A percentile compares a stretch with the other conserved stretches of the same genome.
Conservation (phyloP, 2,329 filamentous ascomycete genomes). For the Diaporthe helianthi region DNA sequence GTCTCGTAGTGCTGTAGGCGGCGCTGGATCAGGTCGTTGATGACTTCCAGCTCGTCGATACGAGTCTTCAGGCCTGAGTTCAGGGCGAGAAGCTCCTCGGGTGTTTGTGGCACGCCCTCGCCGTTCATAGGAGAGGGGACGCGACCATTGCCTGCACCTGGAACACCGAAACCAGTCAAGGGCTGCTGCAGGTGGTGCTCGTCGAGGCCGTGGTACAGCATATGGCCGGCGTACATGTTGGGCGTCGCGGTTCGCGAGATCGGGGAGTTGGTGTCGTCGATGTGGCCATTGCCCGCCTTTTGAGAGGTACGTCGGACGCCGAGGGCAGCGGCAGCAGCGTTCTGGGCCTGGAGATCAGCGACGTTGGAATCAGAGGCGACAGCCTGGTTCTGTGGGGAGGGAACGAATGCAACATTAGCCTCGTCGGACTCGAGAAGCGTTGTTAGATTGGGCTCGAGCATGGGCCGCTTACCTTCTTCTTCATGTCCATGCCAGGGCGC, state of each 20-base stretch:
- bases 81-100: conserved; percentile 78
- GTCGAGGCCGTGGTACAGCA: conserved; percentile 81
- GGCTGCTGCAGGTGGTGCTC: conserved; percentile 71
- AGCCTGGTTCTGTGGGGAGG: conserved; percentile 45
- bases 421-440: conserved; percentile 22
- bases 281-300: conserved; percentile 74
- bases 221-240: conserved; percentile 74
- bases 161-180: conserved; percentile 57
- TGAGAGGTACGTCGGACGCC: conserved; percentile 68
- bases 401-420: conserved; percentile 27
- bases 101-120: conserved; percentile 76
- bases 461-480: conserved; percentile 74
- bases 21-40: conserved; percentile 83
- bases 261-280: conserved; percentile 78
- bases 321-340: conserved; percentile 59
- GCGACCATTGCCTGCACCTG: conserved; percentile 61
- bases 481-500: conserved; percentile 77
- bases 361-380: conserved; percentile 61
- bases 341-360: conserved; percentile 60
- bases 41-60: conserved; percentile 93
- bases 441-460: conserved; percentile 25
- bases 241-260: conserved; percentile 82
- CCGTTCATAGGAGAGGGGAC: conserved; percentile 58
- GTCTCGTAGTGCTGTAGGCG: conserved; percentile 75
- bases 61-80: conserved; percentile 93